Percentiles rank a stretch among this genome's conserved stretches.
Evolutionary conservation across 108 stramenopile species (phyloP).

Genomic region (Cyclostephanos tholiformis): DNA sequence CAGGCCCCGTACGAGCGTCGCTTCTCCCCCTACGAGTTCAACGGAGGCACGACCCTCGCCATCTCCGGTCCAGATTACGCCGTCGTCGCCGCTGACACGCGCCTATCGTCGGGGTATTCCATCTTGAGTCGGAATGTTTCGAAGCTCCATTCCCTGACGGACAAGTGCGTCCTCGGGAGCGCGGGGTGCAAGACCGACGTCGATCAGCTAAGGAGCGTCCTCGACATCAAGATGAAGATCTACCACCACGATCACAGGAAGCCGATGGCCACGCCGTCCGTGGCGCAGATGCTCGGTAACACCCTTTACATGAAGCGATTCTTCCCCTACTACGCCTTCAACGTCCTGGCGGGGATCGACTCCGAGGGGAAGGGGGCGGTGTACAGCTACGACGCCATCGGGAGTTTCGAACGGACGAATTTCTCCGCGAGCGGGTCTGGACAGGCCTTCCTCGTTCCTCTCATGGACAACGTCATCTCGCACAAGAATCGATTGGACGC

Average conservation of each 20-base stretch:
- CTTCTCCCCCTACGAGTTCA: conserved; percentile 93
- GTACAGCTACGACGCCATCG: conserved; percentile 98
- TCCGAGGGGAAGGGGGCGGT: conserved; percentile 95
- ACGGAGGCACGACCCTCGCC: conserved; percentile 90
- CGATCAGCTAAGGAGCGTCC: conserved; percentile 87
- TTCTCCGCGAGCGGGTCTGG: conserved; percentile 89
- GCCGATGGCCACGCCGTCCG: conserved; percentile 90
- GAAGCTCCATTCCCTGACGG: conserved; percentile 84
- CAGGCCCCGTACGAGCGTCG: conserved; percentile 83
- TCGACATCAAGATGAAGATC: conserved; percentile 89
- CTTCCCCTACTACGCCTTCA: conserved; percentile 99
- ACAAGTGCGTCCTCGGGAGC: conserved; percentile 88
- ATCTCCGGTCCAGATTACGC: conserved; percentile 92
- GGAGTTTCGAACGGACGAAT: conserved; percentile 90
- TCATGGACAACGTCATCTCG: conserved; percentile 95
- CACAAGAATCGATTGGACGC: conserved; percentile 92
- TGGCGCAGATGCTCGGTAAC: conserved; percentile 95
- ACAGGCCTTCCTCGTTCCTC: conserved; percentile 88
- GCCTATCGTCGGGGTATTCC: conserved; percentile 90
- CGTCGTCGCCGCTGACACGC: conserved; percentile 96
- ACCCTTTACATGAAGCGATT: conserved; percentile 97
- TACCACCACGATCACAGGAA: conserved; percentile 96
- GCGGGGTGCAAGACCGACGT: conserved; percentile 98
- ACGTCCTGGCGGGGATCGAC: conserved; percentile 96
- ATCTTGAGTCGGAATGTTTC: conserved; percentile 89